These are phyloP conservation scores for Cadophora gregata DNA, from an alignment of 2,329 filamentous ascomycete genomes.

Conservation along the genomic window DNA sequence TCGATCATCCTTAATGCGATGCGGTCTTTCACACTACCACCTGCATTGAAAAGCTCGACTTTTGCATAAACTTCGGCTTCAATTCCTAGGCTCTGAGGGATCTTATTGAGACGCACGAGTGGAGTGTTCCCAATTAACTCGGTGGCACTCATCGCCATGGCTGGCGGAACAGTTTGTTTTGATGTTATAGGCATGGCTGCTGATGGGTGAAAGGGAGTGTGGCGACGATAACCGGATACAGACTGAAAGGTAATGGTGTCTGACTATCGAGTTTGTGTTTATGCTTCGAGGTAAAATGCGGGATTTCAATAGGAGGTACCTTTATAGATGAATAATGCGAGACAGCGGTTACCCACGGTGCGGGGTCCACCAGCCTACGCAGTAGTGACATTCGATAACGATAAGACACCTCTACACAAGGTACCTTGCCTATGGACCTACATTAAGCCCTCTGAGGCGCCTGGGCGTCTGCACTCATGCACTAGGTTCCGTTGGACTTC, in stretches of 20 bases:
- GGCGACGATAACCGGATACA: not conserved
- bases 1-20: slow-evolving; percentile 98
- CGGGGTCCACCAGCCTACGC: not conserved
- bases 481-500: too few species aligned
- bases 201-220: not conserved
- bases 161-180: slow-evolving; percentile 37
- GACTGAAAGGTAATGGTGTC: not conserved
- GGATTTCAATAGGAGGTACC: not conserved
- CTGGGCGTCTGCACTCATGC: too few species aligned
- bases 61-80: slow-evolving; percentile 90
- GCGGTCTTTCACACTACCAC: slow-evolving; percentile 91
- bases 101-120: slow-evolving; percentile 90
- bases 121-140: slow-evolving; percentile 96
- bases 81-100: slow-evolving; percentile 89
- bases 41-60: slow-evolving; percentile 91
- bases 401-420: slow-evolving; percentile 6
- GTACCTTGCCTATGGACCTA: too few species aligned
- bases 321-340: not conserved
- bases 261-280: not conserved
- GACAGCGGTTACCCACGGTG: not conserved
- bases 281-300: not conserved
- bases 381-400: not conserved
- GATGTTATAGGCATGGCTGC: slow-evolving; percentile 35
- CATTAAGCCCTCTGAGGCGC: too few species aligned
- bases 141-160: slow-evolving; percentile 65